Conservation (phyloP, 257 asterid genomes). For the Orobanche coerulescens region DNA sequence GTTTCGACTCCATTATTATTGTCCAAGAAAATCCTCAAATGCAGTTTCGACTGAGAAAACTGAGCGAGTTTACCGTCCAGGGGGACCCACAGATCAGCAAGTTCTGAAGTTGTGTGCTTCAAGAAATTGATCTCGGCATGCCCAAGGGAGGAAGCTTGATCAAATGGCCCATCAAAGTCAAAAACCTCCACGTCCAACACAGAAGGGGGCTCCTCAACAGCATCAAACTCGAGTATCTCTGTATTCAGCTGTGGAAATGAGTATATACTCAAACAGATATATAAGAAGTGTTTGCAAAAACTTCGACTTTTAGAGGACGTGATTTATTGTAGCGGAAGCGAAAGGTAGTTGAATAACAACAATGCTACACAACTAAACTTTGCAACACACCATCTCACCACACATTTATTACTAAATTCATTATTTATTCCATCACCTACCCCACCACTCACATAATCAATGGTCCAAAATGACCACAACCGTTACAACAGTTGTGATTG, state of each 20-base stretch:
- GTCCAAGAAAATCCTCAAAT: slow-evolving; percentile 75
- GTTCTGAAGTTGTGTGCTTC: slow-evolving; percentile 69
- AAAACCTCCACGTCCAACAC: slow-evolving; percentile 76
- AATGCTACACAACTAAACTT: too few species aligned
- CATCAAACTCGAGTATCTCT: slow-evolving; percentile 94
- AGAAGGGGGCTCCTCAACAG: slow-evolving; percentile 88
- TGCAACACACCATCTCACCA: too few species aligned
- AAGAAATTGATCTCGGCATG: slow-evolving; percentile 82
- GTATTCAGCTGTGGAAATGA: slow-evolving; percentile 19
- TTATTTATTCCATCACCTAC: too few species aligned
- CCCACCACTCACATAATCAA: too few species aligned
- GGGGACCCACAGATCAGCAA: slow-evolving; percentile 90
- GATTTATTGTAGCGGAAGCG: not conserved
- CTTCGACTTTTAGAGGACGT: not conserved
- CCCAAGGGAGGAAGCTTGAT: slow-evolving; percentile 68
- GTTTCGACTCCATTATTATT: slow-evolving; percentile 86
- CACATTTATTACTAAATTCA: too few species aligned
- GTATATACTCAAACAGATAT: slow-evolving; percentile 10
- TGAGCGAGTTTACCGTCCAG: slow-evolving; percentile 78
- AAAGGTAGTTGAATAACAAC: not conserved
- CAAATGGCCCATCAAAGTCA: slow-evolving; percentile 83
- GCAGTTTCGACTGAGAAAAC: slow-evolving; percentile 71
- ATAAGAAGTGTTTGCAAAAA: not conserved
- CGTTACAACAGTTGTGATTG: too few species aligned
- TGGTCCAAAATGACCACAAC: too few species aligned